Evolutionary conservation across 495 filamentous ascomycete genomes (phyloP), one percentile per base, ranked within the genome.

Genomic region (Penicillium angulare): DNA sequence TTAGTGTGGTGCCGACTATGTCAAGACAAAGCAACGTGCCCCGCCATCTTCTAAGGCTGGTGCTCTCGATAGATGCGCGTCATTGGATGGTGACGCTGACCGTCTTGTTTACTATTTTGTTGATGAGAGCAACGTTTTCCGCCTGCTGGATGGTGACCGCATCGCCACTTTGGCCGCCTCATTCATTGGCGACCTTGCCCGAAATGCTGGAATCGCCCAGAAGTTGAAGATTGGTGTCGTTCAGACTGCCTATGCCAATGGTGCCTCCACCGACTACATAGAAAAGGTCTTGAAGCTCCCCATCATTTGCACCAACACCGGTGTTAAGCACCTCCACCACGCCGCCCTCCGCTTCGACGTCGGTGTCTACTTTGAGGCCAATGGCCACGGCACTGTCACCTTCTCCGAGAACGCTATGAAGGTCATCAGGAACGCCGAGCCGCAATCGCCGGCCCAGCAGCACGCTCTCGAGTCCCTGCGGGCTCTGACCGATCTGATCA

Each of bases 321-420:
- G 93, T 60, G 95, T 98, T 36, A 98, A 98, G 77, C 86, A 95
- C 65, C 86, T 98, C 33, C 93, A 98, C 72, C 95, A 97, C 63
- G 93, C 89, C 13, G 93, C 93, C 23, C 80, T 87, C 46, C 86
- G 86, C 18, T 95, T 90, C 58, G 95, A 97, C 61, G 85, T 96
- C 43, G 93, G 93, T 34, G 90, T 97, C 45, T 98, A 98, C 71
- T 98, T 98, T 61, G 93, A 98, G 71, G 93, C 93, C 42, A 98
- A 98, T 61, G 93, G 93, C 41, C 93, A 98, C 67, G 93, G 93
- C 46, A 98, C 93, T 20, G 89, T 97, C 20, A 83, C 96, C 32
- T 98, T 98, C 79, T 95, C 90, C 2, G 82, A 85, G 29, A 79
- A 83, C 38, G 91, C 93, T 0, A 65, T 92, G 8, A 86, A 85